Evolutionary conservation across 2,329 filamentous ascomycete genomes (phyloP).

Genomic region (Fusarium luffae): DNA sequence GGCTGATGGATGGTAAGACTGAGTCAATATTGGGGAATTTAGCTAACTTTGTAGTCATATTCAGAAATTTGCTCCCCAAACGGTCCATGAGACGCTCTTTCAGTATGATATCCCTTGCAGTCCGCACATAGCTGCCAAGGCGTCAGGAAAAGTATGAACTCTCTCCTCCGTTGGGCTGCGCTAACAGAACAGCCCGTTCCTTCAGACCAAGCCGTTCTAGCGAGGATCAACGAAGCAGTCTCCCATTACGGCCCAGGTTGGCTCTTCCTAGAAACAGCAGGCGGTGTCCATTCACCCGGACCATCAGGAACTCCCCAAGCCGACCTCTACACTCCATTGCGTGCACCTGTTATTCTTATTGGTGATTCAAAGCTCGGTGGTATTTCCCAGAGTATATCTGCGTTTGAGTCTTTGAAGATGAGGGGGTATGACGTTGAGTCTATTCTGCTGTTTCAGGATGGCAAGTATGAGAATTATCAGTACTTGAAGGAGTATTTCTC

Average conservation of each 20-base stretch:
- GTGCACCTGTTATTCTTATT: constrained; percentile 78
- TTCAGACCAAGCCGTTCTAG: constrained; percentile 63
- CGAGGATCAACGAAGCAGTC: constrained; percentile 54
- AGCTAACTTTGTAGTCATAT: constrained; percentile 63
- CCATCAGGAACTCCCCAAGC: constrained; percentile 82
- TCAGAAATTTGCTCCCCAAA: constrained; percentile 65
- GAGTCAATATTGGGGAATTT: too few relatives aligned
- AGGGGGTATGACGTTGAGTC: constrained; percentile 81
- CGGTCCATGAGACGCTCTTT: constrained; percentile 68
- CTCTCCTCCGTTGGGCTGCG: too few relatives aligned
- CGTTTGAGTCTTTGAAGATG: constrained; percentile 81
- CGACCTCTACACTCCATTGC: constrained; percentile 78
- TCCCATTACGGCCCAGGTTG: constrained; percentile 63
- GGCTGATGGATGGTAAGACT: constrained; percentile 70
- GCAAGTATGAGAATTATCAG: constrained; percentile 72
- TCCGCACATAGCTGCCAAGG: constrained; percentile 76
- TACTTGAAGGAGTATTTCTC: constrained; percentile 77
- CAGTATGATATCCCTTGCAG: constrained; percentile 81
- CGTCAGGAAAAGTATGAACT: constrained; percentile 59
- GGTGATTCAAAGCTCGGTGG: constrained; percentile 82
- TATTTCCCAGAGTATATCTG: constrained; percentile 82
- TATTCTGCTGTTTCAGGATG: constrained; percentile 75
- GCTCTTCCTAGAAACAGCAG: constrained; percentile 82
- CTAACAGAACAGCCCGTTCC: constrained; percentile 64
- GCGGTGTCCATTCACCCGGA: constrained; percentile 81